These are phyloP conservation scores for Paramyrothecium sp. DNA, from an alignment of 2,329 filamentous ascomycete species.

Conservation along the genomic window DNA sequence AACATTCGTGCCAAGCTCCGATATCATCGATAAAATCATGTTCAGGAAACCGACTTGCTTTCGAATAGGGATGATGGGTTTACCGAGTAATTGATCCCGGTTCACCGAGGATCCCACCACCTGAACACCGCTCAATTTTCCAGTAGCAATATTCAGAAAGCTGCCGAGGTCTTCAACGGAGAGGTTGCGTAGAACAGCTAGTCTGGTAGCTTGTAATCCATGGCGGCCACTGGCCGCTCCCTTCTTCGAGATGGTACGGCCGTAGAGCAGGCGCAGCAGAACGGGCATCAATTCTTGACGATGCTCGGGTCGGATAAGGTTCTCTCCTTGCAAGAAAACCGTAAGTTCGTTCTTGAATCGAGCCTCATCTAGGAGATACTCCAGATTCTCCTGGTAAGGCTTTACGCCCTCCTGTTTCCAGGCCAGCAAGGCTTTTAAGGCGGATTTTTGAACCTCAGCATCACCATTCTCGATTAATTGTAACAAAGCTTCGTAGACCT, in stretches of 20 bases:
- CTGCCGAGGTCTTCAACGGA: constrained; percentile 70
- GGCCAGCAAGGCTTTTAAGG: constrained; percentile 79
- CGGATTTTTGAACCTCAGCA: constrained; percentile 80
- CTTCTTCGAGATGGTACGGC: constrained; percentile 80
- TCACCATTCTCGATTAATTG: constrained; percentile 84
- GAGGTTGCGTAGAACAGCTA: constrained; percentile 79
- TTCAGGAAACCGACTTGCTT: constrained; percentile 91
- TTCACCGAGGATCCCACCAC: constrained; percentile 51
- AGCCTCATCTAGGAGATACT: constrained; percentile 85
- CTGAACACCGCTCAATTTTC: constrained; percentile 61
- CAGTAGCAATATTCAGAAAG: constrained; percentile 81
- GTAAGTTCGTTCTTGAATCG: constrained; percentile 93
- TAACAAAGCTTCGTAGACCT: constrained; percentile 75
- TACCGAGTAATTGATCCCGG: constrained; percentile 51
- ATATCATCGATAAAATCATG: constrained; percentile 85
- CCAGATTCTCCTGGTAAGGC: constrained; percentile 80
- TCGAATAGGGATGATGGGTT: constrained; percentile 62
- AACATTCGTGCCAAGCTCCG: constrained; percentile 76
- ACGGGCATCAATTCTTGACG: constrained; percentile 77
- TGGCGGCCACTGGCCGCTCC: constrained; percentile 74
- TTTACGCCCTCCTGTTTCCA: constrained; percentile 82
- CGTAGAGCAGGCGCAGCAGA: constrained; percentile 83
- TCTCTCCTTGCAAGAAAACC: constrained; percentile 76
- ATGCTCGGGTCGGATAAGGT: constrained; percentile 71
- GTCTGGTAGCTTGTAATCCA: constrained; percentile 76